Percentiles rank a stretch among this genome's conserved stretches.
These are phyloP conservation scores for Wickerhamomyces bisporus DNA, from an alignment of 805 yeast genomes.

Conservation along the genomic window DNA sequence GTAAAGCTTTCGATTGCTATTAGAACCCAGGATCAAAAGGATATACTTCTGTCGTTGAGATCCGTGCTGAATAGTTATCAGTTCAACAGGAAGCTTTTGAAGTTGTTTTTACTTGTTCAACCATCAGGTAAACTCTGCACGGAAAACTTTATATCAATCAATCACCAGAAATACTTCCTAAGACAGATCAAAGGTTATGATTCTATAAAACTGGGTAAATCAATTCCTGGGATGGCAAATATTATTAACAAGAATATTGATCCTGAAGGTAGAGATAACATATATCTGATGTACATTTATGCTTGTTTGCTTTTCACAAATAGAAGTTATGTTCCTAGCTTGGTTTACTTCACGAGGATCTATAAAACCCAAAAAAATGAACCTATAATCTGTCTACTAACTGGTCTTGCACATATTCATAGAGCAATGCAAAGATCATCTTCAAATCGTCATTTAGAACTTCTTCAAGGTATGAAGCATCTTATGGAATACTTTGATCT, in stretches of 20 bases:
- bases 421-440: slow-evolving; percentile 90
- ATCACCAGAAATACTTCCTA: slow-evolving; percentile 84
- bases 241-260: slow-evolving; percentile 49
- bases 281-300: slow-evolving; percentile 73
- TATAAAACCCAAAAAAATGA: slow-evolving; percentile 65
- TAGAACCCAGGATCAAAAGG: slow-evolving; percentile 44
- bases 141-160: slow-evolving; percentile 64
- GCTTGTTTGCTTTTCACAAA: slow-evolving; percentile 77
- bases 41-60: slow-evolving; percentile 56
- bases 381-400: slow-evolving; percentile 69
- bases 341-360: slow-evolving; percentile 71
- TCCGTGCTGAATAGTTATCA: slow-evolving; percentile 62
- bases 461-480: slow-evolving; percentile 81
- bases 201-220: slow-evolving; percentile 47
- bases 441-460: slow-evolving; percentile 77
- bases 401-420: slow-evolving; percentile 80
- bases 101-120: slow-evolving; percentile 62
- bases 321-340: slow-evolving; percentile 75
- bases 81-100: slow-evolving; percentile 64
- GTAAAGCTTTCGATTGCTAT: slow-evolving; percentile 61
- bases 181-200: slow-evolving; percentile 90
- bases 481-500: slow-evolving; percentile 63
- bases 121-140: slow-evolving; percentile 55
- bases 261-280: slow-evolving; percentile 43
- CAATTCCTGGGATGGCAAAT: slow-evolving; percentile 75